Conservation (phyloP, 208 protist species). For the Acanthamoeba castellanii region DNA sequence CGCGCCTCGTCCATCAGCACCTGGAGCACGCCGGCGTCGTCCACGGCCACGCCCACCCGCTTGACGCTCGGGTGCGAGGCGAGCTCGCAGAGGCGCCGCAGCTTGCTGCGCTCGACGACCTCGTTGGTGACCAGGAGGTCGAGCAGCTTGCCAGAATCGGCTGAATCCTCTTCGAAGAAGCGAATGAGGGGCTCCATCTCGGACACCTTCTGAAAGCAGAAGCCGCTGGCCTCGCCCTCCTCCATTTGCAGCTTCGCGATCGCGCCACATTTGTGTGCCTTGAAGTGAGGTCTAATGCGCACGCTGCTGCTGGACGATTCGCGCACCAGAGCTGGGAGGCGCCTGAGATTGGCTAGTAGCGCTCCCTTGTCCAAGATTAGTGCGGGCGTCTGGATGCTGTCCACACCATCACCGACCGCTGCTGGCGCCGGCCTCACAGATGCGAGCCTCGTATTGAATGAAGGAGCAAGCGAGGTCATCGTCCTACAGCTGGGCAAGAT, state of each 20-base stretch:
- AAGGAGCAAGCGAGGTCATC: background rate
- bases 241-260: background rate
- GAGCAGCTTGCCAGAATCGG: background rate
- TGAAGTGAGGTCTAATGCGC: background rate
- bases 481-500: too few relatives aligned
- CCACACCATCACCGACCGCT: background rate
- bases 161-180: background rate
- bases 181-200: background rate
- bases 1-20: background rate
- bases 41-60: slow-evolving; percentile 2
- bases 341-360: background rate
- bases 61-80: background rate
- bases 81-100: slow-evolving; percentile 4
- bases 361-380: background rate
- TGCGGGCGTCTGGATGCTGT: background rate
- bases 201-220: slow-evolving; percentile 15
- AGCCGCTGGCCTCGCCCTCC: background rate
- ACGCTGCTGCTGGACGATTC: background rate
- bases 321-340: background rate
- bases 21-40: background rate
- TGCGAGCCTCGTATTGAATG: background rate
- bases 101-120: background rate
- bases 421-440: background rate
- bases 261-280: background rate
- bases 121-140: background rate